Percentiles rank a stretch among this genome's conserved stretches.
Conservation (phyloP, 345 rosid genomes). For the Sapria himalayana region DNA sequence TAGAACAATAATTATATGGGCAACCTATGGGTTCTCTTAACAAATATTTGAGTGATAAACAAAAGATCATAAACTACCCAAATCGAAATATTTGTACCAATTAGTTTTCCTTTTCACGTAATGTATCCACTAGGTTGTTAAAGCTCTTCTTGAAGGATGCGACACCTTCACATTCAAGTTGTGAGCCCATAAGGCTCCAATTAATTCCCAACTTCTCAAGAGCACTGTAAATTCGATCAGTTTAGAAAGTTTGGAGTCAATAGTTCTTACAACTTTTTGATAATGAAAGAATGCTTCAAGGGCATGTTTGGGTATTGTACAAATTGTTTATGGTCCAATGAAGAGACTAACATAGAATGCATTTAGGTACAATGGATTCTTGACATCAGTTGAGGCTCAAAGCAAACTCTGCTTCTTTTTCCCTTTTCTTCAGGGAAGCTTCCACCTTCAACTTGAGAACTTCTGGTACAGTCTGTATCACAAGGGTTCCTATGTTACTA, state of each 20-base stretch:
- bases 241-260: neutral
- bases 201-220: conserved; percentile 8
- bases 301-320: conserved; percentile 7
- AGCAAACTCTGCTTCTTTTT: conserved; percentile 7
- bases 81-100: too few relatives aligned
- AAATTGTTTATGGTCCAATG: conserved; percentile 3
- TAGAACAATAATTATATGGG: too few relatives aligned
- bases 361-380: conserved; percentile 6
- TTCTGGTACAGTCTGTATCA: conserved; percentile 7
- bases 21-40: too few relatives aligned
- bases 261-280: neutral
- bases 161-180: conserved; percentile 5
- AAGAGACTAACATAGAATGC: conserved; percentile 1
- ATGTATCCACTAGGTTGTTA: conserved; percentile 1
- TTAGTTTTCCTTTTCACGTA: conserved; percentile 8
- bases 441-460: neutral
- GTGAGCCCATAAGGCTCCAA: conserved; percentile 1
- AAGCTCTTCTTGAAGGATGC: conserved; percentile 8
- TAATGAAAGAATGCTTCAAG: conserved; percentile 7
- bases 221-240: neutral
- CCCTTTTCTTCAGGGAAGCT: conserved; percentile 3
- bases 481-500: conserved; percentile 1
- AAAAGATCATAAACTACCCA: too few relatives aligned
- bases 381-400: conserved; percentile 5
- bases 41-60: too few relatives aligned